Evolutionary conservation across 306 rosid genomes (phyloP).

Genomic region (Vicia villosa): DNA sequence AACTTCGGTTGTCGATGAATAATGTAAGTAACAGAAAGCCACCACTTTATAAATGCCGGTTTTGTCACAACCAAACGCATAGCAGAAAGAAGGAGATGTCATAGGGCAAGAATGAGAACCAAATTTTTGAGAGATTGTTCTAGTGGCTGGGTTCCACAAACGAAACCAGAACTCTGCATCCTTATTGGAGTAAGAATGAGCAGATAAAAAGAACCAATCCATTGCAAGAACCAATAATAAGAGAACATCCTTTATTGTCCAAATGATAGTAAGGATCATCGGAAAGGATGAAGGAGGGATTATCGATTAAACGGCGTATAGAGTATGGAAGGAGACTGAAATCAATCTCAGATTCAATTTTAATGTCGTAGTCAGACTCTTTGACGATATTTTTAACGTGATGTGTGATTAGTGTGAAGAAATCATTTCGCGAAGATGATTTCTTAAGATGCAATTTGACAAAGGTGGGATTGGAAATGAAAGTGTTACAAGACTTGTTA

Average conservation of each 20-base stretch:
- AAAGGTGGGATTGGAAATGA: neutral
- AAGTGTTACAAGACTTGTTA: neutral
- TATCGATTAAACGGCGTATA: neutral
- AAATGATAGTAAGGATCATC: neutral
- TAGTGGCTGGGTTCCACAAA: neutral
- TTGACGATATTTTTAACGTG: neutral
- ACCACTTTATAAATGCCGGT: too few species aligned
- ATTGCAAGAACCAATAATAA: neutral
- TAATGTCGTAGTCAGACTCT: neutral
- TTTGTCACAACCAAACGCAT: too few species aligned
- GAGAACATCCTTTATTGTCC: neutral
- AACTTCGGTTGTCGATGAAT: too few species aligned
- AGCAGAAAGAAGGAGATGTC: too few species aligned
- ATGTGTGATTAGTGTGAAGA: neutral
- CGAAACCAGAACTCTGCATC: neutral
- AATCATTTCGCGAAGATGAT: neutral
- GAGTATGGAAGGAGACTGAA: neutral
- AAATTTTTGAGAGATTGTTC: neutral
- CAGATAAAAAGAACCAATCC: neutral
- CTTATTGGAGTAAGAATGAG: fast-evolving
- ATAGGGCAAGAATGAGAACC: too few species aligned
- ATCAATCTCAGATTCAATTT: neutral
- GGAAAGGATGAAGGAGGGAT: neutral
- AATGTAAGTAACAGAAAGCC: too few species aligned
- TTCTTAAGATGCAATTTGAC: neutral